Evolutionary conservation across 2,329 filamentous ascomycete genomes (phyloP).

Genomic region (Ramularia endophylla): DNA sequence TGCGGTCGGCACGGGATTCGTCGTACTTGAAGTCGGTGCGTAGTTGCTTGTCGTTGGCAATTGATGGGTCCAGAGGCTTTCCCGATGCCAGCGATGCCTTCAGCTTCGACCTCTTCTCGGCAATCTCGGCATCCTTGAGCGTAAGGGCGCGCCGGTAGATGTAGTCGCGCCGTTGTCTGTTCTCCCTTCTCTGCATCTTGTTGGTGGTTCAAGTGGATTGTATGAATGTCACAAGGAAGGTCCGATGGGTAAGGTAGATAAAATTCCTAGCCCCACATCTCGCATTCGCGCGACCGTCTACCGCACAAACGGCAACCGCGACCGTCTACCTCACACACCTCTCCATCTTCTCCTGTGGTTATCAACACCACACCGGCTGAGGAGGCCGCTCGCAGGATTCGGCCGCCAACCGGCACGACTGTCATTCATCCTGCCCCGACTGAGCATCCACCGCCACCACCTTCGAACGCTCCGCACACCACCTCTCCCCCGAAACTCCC

Average conservation of each 20-base stretch:
- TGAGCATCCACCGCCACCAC: background rate
- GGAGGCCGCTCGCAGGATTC: no score
- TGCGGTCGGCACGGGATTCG: conserved; percentile 67
- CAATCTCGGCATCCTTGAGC: conserved; percentile 84
- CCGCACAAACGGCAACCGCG: no score
- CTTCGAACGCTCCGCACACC: background rate
- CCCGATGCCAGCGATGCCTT: conserved; percentile 82
- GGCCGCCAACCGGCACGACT: no score
- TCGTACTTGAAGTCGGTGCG: conserved; percentile 91
- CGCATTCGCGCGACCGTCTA: no score
- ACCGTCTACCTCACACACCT: conserved; percentile 7
- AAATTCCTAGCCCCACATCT: no score
- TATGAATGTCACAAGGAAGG: no score
- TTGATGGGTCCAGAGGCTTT: conserved; percentile 72
- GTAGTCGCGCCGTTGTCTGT: conserved; percentile 75
- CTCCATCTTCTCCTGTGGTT: conserved; percentile 3
- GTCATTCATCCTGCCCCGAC: no score
- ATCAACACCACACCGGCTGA: conserved; percentile 3
- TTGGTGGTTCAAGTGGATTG: conserved; percentile 21
- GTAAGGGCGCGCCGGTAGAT: conserved; percentile 85
- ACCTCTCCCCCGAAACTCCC: background rate
- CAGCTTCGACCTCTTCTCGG: conserved; percentile 82
- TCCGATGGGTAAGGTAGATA: no score
- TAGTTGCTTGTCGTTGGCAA: conserved; percentile 80
- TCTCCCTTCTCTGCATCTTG: conserved; percentile 57